These are phyloP conservation scores for Chytridium lagenaria DNA, from an alignment of 371 early-diverging fungal genomes.

Conservation along the genomic window DNA sequence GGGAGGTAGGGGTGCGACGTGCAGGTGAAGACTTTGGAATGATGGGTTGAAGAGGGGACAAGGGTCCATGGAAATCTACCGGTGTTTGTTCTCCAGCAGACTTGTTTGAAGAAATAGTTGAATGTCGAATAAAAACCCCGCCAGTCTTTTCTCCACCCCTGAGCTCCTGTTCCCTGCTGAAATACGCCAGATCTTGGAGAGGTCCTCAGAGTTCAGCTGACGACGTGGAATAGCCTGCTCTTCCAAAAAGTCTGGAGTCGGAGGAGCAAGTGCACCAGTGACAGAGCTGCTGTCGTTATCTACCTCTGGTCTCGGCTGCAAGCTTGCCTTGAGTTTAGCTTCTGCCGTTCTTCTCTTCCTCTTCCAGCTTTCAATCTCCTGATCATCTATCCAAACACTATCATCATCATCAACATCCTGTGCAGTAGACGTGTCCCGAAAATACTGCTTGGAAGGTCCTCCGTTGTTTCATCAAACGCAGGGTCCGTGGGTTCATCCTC, in stretches of 20 bases:
- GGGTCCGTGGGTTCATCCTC: neutral
- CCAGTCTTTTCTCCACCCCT: neutral
- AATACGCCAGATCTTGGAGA: neutral
- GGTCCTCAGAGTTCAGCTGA: neutral
- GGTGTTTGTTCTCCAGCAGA: slow-evolving; percentile 2
- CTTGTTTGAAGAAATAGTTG: neutral
- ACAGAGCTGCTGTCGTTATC: neutral
- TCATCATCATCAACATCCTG: neutral
- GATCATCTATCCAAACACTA: slow-evolving; percentile 6
- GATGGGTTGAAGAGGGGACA: slow-evolving; percentile 13
- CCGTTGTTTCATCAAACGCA: neutral
- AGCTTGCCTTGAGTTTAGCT: too few relatives aligned
- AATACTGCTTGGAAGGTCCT: neutral
- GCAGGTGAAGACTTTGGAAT: neutral
- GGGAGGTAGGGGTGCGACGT: neutral
- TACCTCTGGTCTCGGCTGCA: slow-evolving; percentile 2
- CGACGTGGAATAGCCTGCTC: neutral
- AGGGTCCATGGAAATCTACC: neutral
- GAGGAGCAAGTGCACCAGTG: neutral
- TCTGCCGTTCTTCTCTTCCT: too few relatives aligned
- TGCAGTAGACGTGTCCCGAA: neutral
- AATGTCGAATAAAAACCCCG: neutral
- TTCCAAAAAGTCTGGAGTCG: slow-evolving; percentile 6
- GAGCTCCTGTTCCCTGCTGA: neutral
- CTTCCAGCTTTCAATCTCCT: slow-evolving; percentile 15